Base-by-base conservation (phyloP, 352 stramenopile species). In the Globisporangium splendens region DNA sequence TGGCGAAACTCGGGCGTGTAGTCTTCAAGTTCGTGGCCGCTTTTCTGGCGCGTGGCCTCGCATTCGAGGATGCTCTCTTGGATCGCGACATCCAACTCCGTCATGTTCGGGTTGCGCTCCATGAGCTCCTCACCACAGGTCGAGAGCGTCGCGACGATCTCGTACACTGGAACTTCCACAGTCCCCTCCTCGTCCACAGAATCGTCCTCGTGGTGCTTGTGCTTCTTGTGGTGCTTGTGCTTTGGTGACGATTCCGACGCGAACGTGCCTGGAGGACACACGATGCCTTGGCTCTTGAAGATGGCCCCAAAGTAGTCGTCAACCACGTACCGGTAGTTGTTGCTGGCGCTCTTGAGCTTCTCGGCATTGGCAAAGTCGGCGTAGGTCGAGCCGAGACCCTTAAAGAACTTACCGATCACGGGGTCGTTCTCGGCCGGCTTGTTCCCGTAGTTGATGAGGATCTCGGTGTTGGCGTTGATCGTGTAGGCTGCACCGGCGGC, bases 371-470 rank as follows among this genome's bases (percentile, higher is more conserved):
- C 43, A 47, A 77, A 57, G 28, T 65, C 63, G n/a, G 64, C 62
- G 48, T 69, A 83, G 1, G 52, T 72, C 21, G 62, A 70, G 15
- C 70, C 73, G 1, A 73, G 33, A 24, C 22, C 53, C 31, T 68
- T 56, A 64, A 83, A 83, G 39, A 74, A 79, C 1, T 31, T 51
- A 44, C 58, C 46, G 3, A 83, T 50, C 8, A 65, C 52, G 8
- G 55, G 41, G 42, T 77, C 62, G 22, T 70, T 59, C 49, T 79
- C 70, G 14, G 73, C 68, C 2, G 47, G 43, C 17, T 64, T 68
- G 57, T 46, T 67, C 2, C 73, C 49, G 17, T 75, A 56, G 24
- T 65, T 60, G 58, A 79, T 77, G 1, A 72, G 66, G 42, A 83
- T 77, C 0, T 54, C 15, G 3, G 44, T 41, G 13, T 46, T 35